Conservation (phyloP, 108 stramenopile genomes). For the Hondaea fermentalgiana region DNA sequence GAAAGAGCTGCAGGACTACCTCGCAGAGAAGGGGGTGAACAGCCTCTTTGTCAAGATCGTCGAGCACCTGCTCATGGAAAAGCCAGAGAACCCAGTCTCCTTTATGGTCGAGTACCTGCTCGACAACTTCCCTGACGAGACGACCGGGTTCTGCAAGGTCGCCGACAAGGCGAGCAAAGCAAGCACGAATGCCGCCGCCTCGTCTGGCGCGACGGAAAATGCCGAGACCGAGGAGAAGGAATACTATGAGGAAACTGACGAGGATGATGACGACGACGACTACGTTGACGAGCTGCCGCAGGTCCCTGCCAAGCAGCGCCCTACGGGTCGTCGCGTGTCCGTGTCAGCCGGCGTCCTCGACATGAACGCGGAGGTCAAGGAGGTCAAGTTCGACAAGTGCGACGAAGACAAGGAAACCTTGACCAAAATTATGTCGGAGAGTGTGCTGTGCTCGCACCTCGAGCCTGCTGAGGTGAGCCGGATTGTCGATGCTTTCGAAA, state of each 20-base stretch:
- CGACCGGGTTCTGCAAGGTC: background rate
- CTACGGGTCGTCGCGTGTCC: background rate
- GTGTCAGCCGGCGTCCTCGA: background rate
- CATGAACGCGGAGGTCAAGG: background rate
- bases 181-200: background rate
- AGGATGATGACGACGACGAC: slow-evolving; percentile 21
- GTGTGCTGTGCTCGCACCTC: slow-evolving; percentile 44
- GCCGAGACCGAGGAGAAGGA: background rate
- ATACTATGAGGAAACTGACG: background rate
- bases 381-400: slow-evolving; percentile 39
- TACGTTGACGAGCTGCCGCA: slow-evolving; percentile 18
- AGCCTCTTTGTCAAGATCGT: background rate
- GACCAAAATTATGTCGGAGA: slow-evolving; percentile 43
- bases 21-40: slow-evolving; percentile 6
- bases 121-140: background rate
- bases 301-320: background rate
- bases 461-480: background rate
- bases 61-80: background rate
- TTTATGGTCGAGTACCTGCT: slow-evolving; percentile 14
- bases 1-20: background rate
- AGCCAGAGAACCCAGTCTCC: background rate
- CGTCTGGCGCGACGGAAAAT: background rate
- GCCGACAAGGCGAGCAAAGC: background rate
- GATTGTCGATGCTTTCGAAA: background rate
- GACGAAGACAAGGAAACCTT: slow-evolving; percentile 47